Base-by-base conservation (phyloP, 2,329 filamentous ascomycete genomes). In the Fusarium sp. region DNA sequence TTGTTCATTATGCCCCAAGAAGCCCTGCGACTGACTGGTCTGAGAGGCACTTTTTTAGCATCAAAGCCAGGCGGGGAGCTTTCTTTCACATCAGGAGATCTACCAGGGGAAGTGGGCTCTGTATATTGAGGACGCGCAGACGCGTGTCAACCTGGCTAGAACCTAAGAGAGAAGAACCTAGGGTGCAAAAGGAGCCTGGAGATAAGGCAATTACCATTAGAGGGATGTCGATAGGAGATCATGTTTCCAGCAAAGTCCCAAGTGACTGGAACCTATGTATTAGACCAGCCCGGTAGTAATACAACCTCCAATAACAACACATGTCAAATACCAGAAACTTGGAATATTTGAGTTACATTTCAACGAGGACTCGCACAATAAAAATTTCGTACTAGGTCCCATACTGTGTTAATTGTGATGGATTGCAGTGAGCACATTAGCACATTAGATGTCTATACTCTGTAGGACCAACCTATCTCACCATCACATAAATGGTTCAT, bases 31-130 rank as follows among this genome's bases (percentile, higher is more conserved):
- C 46, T 38, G 62, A 61, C 46, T 67, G 45, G 46, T 49, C 46
- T 44, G 38, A 62, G 40, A 33, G 44, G 32, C 37, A 44, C 44
- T 32, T 58, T 49, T 35, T 58, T 49, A 67, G 41, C 46, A 52
- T 44, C 50, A 14, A 52, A 20, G 49, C 56, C 44, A 64, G 50
- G 49, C 60, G 56, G 63, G 44, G 56, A 50, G 64, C 33, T 60
- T 38, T 50, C 33, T 37, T 41, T 57, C 63, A 41, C 13, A 57
- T 46, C 58, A 55, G 56, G 57, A 59, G 67, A 71, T 60, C 53
- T 71, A 67, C 64, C 46, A 69, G 64, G 69, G 60, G 69, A 69
- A 69, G 69, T 71, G 69, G 69, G 42, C 56, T 54, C 61, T 65
- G 46, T 55, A 71, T 56, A 71, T 69, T 71, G 57, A 59, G 64